Conservation (phyloP, 2,329 filamentous ascomycete genomes). For the Claviceps purpurea region DNA sequence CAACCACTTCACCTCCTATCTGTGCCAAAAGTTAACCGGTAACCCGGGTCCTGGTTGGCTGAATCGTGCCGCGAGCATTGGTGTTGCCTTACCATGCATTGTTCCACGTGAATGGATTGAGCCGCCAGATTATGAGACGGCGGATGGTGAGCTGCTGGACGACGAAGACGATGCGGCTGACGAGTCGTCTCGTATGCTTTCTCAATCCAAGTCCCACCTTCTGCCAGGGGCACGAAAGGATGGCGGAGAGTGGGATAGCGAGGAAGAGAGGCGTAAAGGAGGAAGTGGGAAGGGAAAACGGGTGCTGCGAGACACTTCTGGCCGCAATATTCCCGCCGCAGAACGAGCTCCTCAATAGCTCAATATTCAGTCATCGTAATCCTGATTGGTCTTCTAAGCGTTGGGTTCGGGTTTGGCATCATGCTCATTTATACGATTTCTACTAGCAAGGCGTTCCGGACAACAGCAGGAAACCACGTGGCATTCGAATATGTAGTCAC, state of each 20-base stretch:
- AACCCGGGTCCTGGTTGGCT: constrained; percentile 60
- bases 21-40: constrained; percentile 61
- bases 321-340: constrained; percentile 36
- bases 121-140: constrained; percentile 61
- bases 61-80: constrained; percentile 74
- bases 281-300: constrained; percentile 31
- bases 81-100: constrained; percentile 66
- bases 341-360: constrained; percentile 33
- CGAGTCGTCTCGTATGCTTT: constrained; percentile 48
- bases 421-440: not conserved
- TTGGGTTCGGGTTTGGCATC: not conserved
- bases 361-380: not conserved
- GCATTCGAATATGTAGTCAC: constrained; percentile 1
- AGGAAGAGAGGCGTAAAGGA: constrained; percentile 28
- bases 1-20: constrained; percentile 73
- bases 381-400: constrained; percentile 3
- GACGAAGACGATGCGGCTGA: constrained; percentile 34
- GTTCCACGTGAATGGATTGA: constrained; percentile 74
- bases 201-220: constrained; percentile 20
- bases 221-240: constrained; percentile 15
- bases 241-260: constrained; percentile 28
- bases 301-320: constrained; percentile 33
- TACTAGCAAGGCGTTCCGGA: constrained; percentile 5
- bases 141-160: constrained; percentile 55
- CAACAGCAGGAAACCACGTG: constrained; percentile 3